These are phyloP conservation scores for Triticum monococcum DNA, from an alignment of 176 grass and related monocot species.

Conservation along the genomic window DNA sequence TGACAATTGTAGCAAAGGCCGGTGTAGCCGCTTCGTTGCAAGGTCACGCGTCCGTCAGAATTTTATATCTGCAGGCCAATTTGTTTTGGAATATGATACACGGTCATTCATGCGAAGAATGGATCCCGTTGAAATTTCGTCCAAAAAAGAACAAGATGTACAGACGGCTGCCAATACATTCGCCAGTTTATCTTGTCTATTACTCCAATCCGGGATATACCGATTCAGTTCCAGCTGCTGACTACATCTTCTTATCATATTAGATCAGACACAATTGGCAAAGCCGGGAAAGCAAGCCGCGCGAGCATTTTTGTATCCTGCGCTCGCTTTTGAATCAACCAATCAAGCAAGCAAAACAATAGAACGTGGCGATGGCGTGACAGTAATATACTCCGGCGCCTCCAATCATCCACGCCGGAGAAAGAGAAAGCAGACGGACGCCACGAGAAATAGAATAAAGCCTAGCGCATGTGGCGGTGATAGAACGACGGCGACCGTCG, in stretches of 20 bases:
- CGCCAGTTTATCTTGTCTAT: neutral
- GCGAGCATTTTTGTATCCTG: neutral
- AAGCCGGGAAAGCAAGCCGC: neutral
- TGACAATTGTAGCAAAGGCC: no score
- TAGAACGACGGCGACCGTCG: conserved; percentile 21
- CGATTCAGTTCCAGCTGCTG: neutral
- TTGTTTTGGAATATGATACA: no score
- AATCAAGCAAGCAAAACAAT: neutral
- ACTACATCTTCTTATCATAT: neutral
- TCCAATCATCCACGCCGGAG: neutral
- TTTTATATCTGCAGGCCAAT: no score
- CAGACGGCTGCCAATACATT: neutral
- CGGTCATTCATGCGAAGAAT: no score
- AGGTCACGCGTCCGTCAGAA: no score
- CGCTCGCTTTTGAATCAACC: neutral
- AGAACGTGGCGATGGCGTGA: neutral
- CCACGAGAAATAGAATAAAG: neutral
- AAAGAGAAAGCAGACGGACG: neutral
- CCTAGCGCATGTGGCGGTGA: neutral
- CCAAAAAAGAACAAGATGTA: neutral
- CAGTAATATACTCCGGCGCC: neutral
- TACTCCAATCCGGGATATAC: neutral
- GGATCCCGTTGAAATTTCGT: no score
- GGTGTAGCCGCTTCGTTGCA: no score
- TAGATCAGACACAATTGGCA: neutral